phyloP scores from a whole-genome alignment of 331 rosid species.

The Pyracantha coccinea region DNA sequence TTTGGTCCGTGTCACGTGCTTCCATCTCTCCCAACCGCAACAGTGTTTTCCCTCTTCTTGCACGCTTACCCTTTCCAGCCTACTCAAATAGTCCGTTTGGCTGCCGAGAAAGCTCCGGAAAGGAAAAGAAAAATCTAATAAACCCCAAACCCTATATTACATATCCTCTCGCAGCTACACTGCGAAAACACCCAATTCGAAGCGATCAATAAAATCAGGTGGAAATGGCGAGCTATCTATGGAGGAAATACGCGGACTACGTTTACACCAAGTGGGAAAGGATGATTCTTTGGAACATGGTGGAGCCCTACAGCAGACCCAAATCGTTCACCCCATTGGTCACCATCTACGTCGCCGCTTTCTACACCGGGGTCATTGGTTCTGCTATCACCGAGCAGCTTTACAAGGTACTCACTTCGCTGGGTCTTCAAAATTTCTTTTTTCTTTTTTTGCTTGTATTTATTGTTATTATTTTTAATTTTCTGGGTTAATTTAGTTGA shows the following conservation, averaged over 20 bases:
- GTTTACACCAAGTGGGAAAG: constrained; percentile 81
- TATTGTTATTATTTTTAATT: neutral
- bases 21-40: neutral
- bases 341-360: constrained; percentile 62
- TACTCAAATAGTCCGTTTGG: neutral
- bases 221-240: constrained; percentile 52
- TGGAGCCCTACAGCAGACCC: constrained; percentile 71
- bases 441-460: neutral
- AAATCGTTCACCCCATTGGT: constrained; percentile 79
- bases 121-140: neutral
- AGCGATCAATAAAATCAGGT: neutral
- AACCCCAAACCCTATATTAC: too few species aligned
- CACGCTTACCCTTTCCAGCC: neutral
- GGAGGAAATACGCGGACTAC: constrained; percentile 87
- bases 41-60: too few species aligned
- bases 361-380: constrained; percentile 75
- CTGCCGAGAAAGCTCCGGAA: neutral
- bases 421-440: neutral
- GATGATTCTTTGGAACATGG: constrained; percentile 77
- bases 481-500: neutral
- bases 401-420: constrained; percentile 49
- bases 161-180: neutral
- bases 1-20: neutral
- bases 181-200: neutral
- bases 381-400: constrained; percentile 90